Evolutionary conservation across 1,139 yeast genomes (phyloP).

Genomic region (Taphrina betulina): DNA sequence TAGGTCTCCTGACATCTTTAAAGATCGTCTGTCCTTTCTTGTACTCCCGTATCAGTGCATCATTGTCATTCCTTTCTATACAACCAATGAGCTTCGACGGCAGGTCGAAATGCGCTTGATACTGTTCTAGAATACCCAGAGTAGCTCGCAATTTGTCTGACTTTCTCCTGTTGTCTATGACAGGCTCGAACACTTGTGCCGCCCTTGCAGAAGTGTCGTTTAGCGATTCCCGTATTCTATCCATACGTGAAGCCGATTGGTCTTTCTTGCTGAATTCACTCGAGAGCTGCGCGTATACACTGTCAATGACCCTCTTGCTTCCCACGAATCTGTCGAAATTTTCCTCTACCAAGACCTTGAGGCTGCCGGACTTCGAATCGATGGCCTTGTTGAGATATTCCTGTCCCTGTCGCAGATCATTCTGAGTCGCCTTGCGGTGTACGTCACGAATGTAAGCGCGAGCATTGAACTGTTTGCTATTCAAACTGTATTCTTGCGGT

Average conservation of each 20-base stretch:
- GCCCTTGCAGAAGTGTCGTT: conserved; percentile 49
- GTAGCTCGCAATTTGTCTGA: conserved; percentile 62
- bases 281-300: conserved; percentile 52
- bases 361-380: conserved; percentile 61
- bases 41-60: conserved; percentile 68
- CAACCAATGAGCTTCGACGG: conserved; percentile 61
- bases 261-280: conserved; percentile 42
- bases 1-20: conserved; percentile 40
- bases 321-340: conserved; percentile 75
- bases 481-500: conserved; percentile 13
- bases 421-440: conserved; percentile 68
- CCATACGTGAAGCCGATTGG: conserved; percentile 47
- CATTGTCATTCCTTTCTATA: conserved; percentile 62
- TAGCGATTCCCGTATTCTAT: conserved; percentile 39
- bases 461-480: conserved; percentile 62
- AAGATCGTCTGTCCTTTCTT: conserved; percentile 54
- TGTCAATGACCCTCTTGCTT: conserved; percentile 67
- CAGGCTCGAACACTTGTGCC: conserved; percentile 70
- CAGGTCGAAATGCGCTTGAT: conserved; percentile 67
- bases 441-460: conserved; percentile 65
- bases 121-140: conserved; percentile 60
- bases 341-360: conserved; percentile 65
- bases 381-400: conserved; percentile 61
- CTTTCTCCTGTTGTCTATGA: conserved; percentile 61
- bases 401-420: conserved; percentile 59